Base-by-base conservation (phyloP, 257 asterid species). In the Eucommia ulmoides region DNA sequence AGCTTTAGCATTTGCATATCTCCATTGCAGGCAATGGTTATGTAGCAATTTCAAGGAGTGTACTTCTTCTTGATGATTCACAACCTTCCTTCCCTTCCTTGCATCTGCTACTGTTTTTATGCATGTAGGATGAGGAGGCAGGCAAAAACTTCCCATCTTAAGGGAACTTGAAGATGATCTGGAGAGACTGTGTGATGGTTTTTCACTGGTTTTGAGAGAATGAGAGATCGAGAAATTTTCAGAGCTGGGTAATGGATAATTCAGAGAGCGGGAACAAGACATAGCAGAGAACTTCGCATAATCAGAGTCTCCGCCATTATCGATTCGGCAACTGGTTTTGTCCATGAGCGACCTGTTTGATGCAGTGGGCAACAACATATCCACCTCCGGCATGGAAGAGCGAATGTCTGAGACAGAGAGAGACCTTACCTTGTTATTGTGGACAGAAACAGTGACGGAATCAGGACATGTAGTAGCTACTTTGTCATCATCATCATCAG, bases 51-150 rank as follows among this genome's bases (percentile, higher is more conserved):
- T 87, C 24, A 87, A 62, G 45, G 83, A 68, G 64, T 87, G 91
- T 42, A 66, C 67, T 25, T 83, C 93, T 58, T 81, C 96, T 20
- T 60, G 79, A 33, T 72, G 84, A 38, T 58, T 65, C 24, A 63
- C 49, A 1, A 11, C 61, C 64, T 63, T 74, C 60, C 64, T 74
- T 22, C 74, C 82, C 69, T 78, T 78, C 72, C 61, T 80, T 23
- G 45, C 60, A 61, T 81, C 84, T 19, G 67, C 19, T 22, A 80
- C 79, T 23, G 63, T 57, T 52, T 76, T 69, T 14, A 63, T 45
- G 55, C 77, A 62, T 0, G 78, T 59, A n/a, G 93, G 92, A 56
- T 74, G 84, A 17, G 84, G 87, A 42, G 95, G 95, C 71, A 72
- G 72, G 51, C 73, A 67, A 71, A 60, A 22, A 50, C 62, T 70